Evolutionary conservation across 176 grass and related monocot species (phyloP).

Genomic region (Calamus simplicifolius): DNA sequence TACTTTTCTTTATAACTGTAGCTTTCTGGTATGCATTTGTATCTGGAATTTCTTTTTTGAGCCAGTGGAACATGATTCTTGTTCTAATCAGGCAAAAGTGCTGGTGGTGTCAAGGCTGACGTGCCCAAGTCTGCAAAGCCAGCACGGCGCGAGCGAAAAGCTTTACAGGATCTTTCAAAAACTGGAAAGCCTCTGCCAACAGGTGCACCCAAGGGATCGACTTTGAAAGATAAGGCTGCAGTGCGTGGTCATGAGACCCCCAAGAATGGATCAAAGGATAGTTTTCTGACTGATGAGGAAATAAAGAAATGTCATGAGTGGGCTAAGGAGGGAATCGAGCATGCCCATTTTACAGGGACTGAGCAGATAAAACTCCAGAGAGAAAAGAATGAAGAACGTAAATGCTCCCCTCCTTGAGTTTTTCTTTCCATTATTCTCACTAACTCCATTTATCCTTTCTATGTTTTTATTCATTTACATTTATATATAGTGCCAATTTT

Average conservation of each 20-base stretch:
- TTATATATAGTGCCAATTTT: neutral
- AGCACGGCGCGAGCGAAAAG: conserved; percentile 2
- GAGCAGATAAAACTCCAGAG: conserved; percentile 2
- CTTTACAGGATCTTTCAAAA: conserved; percentile 21
- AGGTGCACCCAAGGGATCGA: neutral
- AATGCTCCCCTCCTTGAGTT: too few species aligned
- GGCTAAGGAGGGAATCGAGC: conserved; percentile 16
- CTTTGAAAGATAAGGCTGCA: conserved; percentile 8
- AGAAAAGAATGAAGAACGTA: conserved; percentile 9
- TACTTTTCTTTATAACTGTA: too few species aligned
- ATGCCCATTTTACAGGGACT: conserved; percentile 11
- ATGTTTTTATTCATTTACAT: neutral
- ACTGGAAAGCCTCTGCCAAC: neutral
- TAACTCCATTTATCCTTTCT: neutral
- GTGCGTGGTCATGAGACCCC: neutral
- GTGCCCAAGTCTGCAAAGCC: neutral
- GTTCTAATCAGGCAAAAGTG: conserved; percentile 9
- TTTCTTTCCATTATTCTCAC: neutral
- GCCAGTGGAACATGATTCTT: neutral
- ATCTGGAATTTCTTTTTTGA: neutral
- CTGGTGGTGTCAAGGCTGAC: neutral
- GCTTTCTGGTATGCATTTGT: too few species aligned
- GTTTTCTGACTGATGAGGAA: conserved; percentile 8
- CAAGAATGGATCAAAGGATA: neutral
- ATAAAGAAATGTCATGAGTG: conserved; percentile 11